Percentiles rank a stretch among this genome's conserved stretches.
phyloP scores from a whole-genome alignment of 2,329 filamentous ascomycete genomes.

The Coniochaeta pulveracea region DNA sequence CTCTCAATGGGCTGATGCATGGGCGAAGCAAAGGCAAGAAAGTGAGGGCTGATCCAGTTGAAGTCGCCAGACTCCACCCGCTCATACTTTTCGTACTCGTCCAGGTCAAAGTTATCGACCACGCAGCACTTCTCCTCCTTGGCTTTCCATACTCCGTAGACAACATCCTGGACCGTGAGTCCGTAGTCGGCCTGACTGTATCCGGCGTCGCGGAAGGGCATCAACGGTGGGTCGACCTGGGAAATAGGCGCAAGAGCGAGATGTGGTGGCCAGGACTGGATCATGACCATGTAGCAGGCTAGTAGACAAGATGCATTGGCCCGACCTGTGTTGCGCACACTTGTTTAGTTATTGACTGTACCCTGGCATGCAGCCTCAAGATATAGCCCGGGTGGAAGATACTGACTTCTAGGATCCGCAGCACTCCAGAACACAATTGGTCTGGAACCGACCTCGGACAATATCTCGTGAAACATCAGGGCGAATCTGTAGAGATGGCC shows the following conservation, averaged over 20 bases:
- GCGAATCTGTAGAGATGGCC: slow-evolving; percentile 95
- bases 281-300: slow-evolving; percentile 97
- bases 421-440: slow-evolving; percentile 95
- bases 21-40: slow-evolving; percentile 92
- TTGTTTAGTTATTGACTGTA: not conserved
- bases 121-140: slow-evolving; percentile 92
- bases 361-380: not conserved
- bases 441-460: slow-evolving; percentile 80
- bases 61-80: slow-evolving; percentile 97
- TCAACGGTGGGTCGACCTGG: slow-evolving; percentile 91
- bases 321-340: slow-evolving; percentile 44
- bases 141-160: slow-evolving; percentile 97
- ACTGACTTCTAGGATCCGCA: slow-evolving; percentile 79
- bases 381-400: not conserved
- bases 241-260: slow-evolving; percentile 90
- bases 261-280: slow-evolving; percentile 96
- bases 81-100: slow-evolving; percentile 94
- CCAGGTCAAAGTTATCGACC: slow-evolving; percentile 86
- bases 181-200: slow-evolving; percentile 98
- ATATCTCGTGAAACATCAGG: slow-evolving; percentile 87
- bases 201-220: slow-evolving; percentile 96
- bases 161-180: slow-evolving; percentile 90
- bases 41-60: slow-evolving; percentile 96
- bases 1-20: slow-evolving; percentile 68
- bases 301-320: slow-evolving; percentile 91